These are phyloP conservation scores for Kodamaea kaohsiungensis DNA, from an alignment of 805 yeast species.

Conservation along the genomic window DNA sequence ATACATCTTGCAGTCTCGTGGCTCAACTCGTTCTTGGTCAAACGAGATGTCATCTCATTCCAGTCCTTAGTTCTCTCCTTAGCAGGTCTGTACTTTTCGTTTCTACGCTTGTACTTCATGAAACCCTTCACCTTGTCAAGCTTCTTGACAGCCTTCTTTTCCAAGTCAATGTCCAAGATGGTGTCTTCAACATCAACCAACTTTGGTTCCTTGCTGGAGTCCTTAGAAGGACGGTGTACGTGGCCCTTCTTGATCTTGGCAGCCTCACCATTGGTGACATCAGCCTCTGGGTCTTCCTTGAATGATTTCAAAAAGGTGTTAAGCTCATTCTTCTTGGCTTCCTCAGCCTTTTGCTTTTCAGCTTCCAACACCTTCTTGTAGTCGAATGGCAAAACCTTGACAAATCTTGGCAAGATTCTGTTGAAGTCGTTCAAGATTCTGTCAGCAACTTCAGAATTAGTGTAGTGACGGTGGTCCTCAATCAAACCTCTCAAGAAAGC, in stretches of 20 bases:
- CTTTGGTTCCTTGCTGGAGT: constrained; percentile 64
- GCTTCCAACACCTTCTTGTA: constrained; percentile 85
- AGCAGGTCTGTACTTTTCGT: constrained; percentile 82
- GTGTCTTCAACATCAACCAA: constrained; percentile 90
- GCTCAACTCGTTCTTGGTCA: constrained; percentile 82
- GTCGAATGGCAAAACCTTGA: constrained; percentile 89
- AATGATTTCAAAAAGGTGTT: constrained; percentile 65
- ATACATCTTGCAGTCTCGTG: constrained; percentile 97
- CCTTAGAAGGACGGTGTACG: constrained; percentile 31
- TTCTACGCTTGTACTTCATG: constrained; percentile 88
- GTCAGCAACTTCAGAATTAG: constrained; percentile 88
- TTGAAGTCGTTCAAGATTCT: constrained; percentile 83
- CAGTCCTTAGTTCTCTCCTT: constrained; percentile 81
- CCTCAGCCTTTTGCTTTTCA: constrained; percentile 65
- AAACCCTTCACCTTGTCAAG: constrained; percentile 87
- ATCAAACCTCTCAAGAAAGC: constrained; percentile 90
- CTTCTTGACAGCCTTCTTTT: constrained; percentile 59
- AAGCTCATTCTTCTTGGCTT: constrained; percentile 66
- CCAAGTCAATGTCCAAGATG: constrained; percentile 64
- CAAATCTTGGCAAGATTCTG: constrained; percentile 83
- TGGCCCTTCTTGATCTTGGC: constrained; percentile 55
- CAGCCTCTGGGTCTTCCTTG: constrained; percentile 81
- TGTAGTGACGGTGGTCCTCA: constrained; percentile 94
- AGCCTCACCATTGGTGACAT: constrained; percentile 88
- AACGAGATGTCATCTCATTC: constrained; percentile 82